Conservation (phyloP, 2,329 filamentous ascomycete species). For the Beauveria caledonica region DNA sequence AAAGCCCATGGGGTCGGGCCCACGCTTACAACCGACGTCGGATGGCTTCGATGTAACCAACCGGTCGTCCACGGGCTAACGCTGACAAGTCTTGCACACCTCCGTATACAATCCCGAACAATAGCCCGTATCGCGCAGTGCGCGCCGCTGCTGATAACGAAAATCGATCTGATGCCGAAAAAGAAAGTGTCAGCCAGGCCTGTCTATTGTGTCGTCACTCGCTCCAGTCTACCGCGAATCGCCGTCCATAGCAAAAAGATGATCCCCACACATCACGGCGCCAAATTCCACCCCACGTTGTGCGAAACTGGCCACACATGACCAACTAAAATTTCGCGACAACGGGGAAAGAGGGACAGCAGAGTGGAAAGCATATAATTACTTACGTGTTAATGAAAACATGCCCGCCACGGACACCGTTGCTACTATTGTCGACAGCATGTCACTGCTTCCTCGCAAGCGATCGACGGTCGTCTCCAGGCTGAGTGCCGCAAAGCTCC, state of each 20-base stretch:
- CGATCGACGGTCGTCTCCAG: conserved; percentile 82
- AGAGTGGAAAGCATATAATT: conserved; percentile 1
- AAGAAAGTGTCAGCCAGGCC: background rate
- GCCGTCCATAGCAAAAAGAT: background rate
- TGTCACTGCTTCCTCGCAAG: conserved; percentile 61
- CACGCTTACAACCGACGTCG: conserved; percentile 31
- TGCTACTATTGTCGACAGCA: conserved; percentile 72
- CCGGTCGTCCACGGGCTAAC: conserved; percentile 59
- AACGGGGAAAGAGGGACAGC: background rate
- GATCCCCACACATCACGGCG: background rate
- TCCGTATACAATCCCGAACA: conserved; percentile 73
- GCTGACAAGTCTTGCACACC: conserved; percentile 69
- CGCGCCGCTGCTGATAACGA: conserved; percentile 67
- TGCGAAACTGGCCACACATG: background rate
- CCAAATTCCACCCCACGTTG: background rate
- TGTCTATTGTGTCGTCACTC: background rate
- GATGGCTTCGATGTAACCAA: conserved; percentile 66
- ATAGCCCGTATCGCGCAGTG: conserved; percentile 71
- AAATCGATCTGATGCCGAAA: conserved; percentile 55
- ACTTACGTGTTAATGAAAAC: conserved; percentile 79
- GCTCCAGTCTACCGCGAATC: background rate
- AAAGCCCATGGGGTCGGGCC: background rate
- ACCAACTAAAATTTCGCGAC: background rate
- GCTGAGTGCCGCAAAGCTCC: conserved; percentile 68
- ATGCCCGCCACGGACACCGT: conserved; percentile 76